Evolutionary conservation across 1,284 basidiomycete species (phyloP).

Genomic region (Butyriboletus appendiculatus): DNA sequence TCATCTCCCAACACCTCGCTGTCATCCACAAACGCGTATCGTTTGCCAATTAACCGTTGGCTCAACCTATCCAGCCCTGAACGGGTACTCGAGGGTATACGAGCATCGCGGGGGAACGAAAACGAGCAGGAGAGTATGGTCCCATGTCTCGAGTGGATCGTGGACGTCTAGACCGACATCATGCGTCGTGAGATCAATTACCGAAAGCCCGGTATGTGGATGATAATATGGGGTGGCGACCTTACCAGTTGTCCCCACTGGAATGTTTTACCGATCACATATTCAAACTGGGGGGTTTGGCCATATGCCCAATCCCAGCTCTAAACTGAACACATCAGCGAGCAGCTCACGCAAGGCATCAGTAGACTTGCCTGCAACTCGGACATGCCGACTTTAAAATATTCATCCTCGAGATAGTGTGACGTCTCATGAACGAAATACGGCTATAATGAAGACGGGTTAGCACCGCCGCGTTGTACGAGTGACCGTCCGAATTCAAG

Average conservation of each 20-base stretch:
- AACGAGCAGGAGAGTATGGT: slow-evolving; percentile 56
- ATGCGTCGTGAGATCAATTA: background rate
- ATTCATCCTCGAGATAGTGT: slow-evolving; percentile 46
- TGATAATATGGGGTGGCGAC: slow-evolving; percentile 3
- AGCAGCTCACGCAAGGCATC: background rate
- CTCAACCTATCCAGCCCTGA: slow-evolving; percentile 31
- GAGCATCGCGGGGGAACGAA: slow-evolving; percentile 25
- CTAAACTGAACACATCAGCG: slow-evolving; percentile 40
- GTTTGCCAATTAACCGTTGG: slow-evolving; percentile 41
- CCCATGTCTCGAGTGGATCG: slow-evolving; percentile 61
- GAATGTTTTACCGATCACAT: slow-evolving; percentile 51
- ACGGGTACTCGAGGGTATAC: slow-evolving; percentile 4
- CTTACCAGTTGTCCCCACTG: slow-evolving; percentile 63
- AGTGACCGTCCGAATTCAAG: background rate
- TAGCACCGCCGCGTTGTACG: background rate
- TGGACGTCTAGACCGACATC: slow-evolving; percentile 20
- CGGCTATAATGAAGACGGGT: slow-evolving; percentile 23
- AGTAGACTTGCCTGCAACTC: slow-evolving; percentile 63
- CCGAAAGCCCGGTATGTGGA: background rate
- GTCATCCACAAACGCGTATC: slow-evolving; percentile 51
- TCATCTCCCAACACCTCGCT: slow-evolving; percentile 10
- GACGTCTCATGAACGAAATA: slow-evolving; percentile 47
- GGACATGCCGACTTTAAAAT: slow-evolving; percentile 65
- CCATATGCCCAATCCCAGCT: slow-evolving; percentile 95
- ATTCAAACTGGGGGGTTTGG: slow-evolving; percentile 92